These are phyloP conservation scores for Thalassiosira hispida DNA, from an alignment of 352 stramenopile species.

Conservation along the genomic window DNA sequence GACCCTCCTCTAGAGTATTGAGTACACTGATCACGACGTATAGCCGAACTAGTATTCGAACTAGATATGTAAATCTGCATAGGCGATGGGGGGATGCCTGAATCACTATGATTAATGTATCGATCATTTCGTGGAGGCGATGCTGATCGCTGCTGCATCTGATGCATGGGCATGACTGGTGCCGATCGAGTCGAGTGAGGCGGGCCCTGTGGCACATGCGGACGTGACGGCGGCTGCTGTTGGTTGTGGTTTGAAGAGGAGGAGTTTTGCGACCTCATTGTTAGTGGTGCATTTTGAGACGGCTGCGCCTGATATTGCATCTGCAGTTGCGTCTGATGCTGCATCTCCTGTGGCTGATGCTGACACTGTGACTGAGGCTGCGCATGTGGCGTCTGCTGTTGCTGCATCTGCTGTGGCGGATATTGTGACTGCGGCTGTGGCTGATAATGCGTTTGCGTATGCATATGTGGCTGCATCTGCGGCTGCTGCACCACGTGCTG, in stretches of 20 bases:
- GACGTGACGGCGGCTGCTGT: neutral
- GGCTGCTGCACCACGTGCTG: neutral
- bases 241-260: neutral
- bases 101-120: neutral
- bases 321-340: neutral
- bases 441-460: too few species aligned
- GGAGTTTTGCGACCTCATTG: slow-evolving; percentile 5
- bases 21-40: neutral
- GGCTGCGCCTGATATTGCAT: too few species aligned
- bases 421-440: neutral
- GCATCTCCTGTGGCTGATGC: neutral
- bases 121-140: slow-evolving; percentile 1
- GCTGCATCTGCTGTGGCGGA: neutral
- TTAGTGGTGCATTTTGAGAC: slow-evolving; percentile 6
- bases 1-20: neutral
- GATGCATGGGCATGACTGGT: neutral
- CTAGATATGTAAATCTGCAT: slow-evolving; percentile 28
- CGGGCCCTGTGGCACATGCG: neutral
- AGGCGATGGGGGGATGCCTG: slow-evolving; percentile 12
- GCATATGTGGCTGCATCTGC: neutral
- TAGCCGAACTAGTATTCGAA: neutral
- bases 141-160: neutral
- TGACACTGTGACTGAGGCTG: too few species aligned
- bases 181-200: neutral
- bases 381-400: neutral